Evolutionary conservation across 2,329 filamentous ascomycete species (phyloP).

Genomic region (Didymella glomerata): DNA sequence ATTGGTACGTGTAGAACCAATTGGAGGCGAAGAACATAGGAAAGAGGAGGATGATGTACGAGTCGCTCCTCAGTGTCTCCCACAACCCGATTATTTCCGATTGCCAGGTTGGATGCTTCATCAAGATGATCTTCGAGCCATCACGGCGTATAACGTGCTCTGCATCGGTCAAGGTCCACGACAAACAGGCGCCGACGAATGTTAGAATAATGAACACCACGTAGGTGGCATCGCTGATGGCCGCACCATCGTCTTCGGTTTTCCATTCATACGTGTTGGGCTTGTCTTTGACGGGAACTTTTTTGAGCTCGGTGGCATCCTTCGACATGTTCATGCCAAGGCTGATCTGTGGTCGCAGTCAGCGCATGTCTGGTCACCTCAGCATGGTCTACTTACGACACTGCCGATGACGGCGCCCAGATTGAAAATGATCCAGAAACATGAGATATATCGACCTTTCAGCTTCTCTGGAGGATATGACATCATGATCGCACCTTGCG

Average conservation of each 20-base stretch:
- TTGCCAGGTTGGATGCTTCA: constrained; percentile 3
- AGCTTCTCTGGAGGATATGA: not conserved
- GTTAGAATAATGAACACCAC: not conserved
- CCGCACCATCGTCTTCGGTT: not conserved
- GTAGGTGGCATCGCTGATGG: not conserved
- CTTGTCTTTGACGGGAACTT: not conserved
- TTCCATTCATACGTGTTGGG: not conserved
- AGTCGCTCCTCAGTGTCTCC: not conserved
- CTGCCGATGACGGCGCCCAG: not conserved
- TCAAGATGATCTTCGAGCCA: not conserved
- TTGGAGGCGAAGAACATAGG: constrained; percentile 1
- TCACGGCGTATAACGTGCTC: not conserved
- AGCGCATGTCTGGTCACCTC: not conserved
- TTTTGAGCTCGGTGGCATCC: not conserved
- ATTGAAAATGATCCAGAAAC: constrained; percentile 1
- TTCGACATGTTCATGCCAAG: not conserved
- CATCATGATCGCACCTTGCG: constrained; percentile 3
- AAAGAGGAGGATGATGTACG: not conserved
- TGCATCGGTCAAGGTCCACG: not conserved
- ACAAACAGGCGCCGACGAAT: not conserved
- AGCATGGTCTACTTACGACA: not conserved
- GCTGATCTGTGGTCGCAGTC: not conserved
- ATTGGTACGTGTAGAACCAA: constrained; percentile 1
- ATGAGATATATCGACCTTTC: constrained; percentile 1
- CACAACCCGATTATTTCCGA: not conserved